Evolutionary conservation across 1,284 basidiomycete genomes (phyloP).

Genomic region (Boletus albobrunnescens): DNA sequence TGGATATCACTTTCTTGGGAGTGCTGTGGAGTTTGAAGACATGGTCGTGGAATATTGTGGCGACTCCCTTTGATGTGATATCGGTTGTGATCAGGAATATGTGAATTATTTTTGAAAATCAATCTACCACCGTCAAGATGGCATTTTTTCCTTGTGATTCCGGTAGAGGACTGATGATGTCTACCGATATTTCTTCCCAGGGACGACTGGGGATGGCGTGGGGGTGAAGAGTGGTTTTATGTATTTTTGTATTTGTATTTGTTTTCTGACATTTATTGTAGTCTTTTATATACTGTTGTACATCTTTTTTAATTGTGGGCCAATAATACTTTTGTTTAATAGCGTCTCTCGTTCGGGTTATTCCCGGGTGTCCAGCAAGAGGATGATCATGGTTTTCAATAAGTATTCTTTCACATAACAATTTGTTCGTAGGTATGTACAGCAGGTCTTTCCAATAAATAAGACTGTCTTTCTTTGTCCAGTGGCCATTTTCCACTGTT

Average conservation of each 20-base stretch:
- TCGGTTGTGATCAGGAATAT: not conserved
- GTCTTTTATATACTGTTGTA: too few species aligned
- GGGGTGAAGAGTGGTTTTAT: not conserved
- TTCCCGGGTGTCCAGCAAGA: not conserved
- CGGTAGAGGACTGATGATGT: not conserved
- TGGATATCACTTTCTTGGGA: not conserved
- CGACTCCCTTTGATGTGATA: too few species aligned
- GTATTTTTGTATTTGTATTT: not conserved
- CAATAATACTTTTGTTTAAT: not conserved
- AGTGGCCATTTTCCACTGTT: not conserved
- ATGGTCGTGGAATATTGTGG: too few species aligned
- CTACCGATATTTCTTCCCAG: not conserved
- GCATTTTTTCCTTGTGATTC: slow-evolving; percentile 30
- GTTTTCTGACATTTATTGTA: not conserved
- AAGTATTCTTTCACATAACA: not conserved
- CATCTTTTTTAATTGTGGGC: not conserved
- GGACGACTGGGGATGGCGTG: not conserved
- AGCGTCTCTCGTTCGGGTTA: not conserved
- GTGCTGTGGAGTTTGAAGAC: not conserved
- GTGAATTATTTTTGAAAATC: not conserved
- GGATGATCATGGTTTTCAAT: not conserved
- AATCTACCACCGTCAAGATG: slow-evolving; percentile 16
- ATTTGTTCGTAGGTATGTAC: not conserved
- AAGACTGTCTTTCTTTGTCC: not conserved
- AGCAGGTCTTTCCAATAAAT: not conserved